These are phyloP conservation scores for Globisporangium recalcitrans DNA, from an alignment of 352 stramenopile genomes.

Conservation along the genomic window DNA sequence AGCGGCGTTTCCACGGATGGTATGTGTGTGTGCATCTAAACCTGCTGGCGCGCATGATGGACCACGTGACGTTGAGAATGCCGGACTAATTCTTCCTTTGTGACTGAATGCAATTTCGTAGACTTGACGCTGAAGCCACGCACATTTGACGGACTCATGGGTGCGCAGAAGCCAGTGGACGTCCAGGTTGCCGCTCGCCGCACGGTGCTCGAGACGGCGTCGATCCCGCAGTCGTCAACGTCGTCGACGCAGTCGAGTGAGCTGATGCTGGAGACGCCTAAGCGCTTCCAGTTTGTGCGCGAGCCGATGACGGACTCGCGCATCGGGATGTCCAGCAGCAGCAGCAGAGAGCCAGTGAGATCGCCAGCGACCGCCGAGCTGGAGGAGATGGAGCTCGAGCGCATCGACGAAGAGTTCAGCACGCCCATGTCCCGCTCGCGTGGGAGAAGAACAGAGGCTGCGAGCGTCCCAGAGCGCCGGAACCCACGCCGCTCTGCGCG, in stretches of 20 bases:
- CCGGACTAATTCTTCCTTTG: background rate
- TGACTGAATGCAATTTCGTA: slow-evolving; percentile 9
- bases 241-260: slow-evolving; percentile 23
- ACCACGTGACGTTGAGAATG: background rate
- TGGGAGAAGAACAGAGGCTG: slow-evolving; percentile 50
- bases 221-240: slow-evolving; percentile 26
- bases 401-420: slow-evolving; percentile 81
- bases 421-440: slow-evolving; percentile 52
- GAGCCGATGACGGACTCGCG: slow-evolving; percentile 61
- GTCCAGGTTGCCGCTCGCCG: slow-evolving; percentile 21
- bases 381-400: slow-evolving; percentile 69
- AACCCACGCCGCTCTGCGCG: slow-evolving; percentile 68
- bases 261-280: slow-evolving; percentile 50
- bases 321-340: slow-evolving; percentile 24
- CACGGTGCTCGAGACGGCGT: slow-evolving; percentile 21
- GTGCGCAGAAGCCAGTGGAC: slow-evolving; percentile 17
- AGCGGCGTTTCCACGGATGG: slow-evolving; percentile 31
- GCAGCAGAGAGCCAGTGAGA: slow-evolving; percentile 19
- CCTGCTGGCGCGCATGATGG: background rate
- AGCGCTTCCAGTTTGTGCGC: slow-evolving; percentile 73
- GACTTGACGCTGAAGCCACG: slow-evolving; percentile 43
- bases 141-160: slow-evolving; percentile 19
- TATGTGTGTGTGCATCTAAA: slow-evolving; percentile 15
- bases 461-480: slow-evolving; percentile 55
- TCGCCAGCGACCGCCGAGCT: slow-evolving; percentile 63